Percentiles rank a stretch among this genome's conserved stretches.
Conservation (phyloP, 352 stramenopile species). For the Thraustochytrium striatum region DNA sequence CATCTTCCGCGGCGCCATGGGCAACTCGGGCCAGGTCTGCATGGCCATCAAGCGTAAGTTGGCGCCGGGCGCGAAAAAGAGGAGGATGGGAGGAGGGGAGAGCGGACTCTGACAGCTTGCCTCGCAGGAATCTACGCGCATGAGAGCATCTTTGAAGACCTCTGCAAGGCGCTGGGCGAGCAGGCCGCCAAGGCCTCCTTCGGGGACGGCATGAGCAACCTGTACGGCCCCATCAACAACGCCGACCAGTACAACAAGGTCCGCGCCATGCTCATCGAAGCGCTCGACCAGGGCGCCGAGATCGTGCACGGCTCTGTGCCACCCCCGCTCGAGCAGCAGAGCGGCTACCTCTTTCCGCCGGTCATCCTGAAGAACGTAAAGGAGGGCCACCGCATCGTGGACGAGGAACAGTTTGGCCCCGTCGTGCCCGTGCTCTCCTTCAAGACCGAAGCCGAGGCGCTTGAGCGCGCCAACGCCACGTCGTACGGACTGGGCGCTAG, state of each 20-base stretch:
- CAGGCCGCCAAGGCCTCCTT: conserved; percentile 66
- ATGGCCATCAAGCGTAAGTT: conserved; percentile 78
- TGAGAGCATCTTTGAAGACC: conserved; percentile 65
- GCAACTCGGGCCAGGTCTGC: conserved; percentile 79
- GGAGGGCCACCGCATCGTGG: conserved; percentile 76
- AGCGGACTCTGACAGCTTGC: too few species aligned
- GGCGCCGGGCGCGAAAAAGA: too few species aligned
- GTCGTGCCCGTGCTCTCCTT: conserved; percentile 88
- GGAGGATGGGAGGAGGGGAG: too few species aligned
- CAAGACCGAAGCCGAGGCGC: conserved; percentile 86
- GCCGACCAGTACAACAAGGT: conserved; percentile 70
- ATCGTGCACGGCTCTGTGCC: conserved; percentile 75
- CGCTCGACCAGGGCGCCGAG: conserved; percentile 56
- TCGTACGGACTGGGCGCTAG: conserved; percentile 74
- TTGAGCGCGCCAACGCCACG: conserved; percentile 86
- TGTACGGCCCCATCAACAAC: conserved; percentile 71
- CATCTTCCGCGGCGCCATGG: conserved; percentile 77
- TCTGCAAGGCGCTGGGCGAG: conserved; percentile 70
- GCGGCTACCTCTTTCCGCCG: conserved; percentile 85
- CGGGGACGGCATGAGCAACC: conserved; percentile 78
- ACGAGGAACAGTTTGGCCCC: conserved; percentile 92
- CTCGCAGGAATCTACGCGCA: conserved; percentile 85
- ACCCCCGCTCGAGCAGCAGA: conserved; percentile 67
- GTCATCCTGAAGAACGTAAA: conserved; percentile 83
- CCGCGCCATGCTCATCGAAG: conserved; percentile 61